Base-by-base conservation (phyloP, 805 yeast genomes). In the Cyberlindnera maritima region DNA sequence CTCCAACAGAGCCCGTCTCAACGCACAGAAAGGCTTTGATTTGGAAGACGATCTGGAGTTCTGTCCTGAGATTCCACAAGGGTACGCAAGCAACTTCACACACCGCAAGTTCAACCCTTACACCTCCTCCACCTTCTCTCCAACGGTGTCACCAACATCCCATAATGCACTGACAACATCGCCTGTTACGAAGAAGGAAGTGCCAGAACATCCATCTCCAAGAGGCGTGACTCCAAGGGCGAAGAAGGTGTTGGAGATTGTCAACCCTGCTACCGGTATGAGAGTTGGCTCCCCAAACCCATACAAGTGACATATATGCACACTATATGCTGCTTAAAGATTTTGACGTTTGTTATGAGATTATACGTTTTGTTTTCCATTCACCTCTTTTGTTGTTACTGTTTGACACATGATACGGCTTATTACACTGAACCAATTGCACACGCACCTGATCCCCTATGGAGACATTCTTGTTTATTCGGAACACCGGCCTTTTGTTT, bases 81-180 rank as follows among this genome's bases (percentile, higher is more conserved):
- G 58, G 63, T 34, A 37, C 23, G 12, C 41, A 12, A 41, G 35
- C 14, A 44, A 48, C 37, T 58, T 57, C 46, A 57, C 62, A 2
- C 62, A 65, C 49, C 76, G 74, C 58, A 80, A 75, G 61, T 83
- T 81, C 66, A 82, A 83, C 60, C 88, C 88, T 5, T 81, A 82
- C 60, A 81, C 86, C 3, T 81, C 87, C 2, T 67, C 77, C 38
- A 74, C 81, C 20, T 82, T 82, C 57, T 77, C 81, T 29, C 88
- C 88, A 37, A 62, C 58, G 23, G 63, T 63, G 10, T 69, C 72
- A 14, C 75, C 74, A 47, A 66, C 63, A 11, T 45, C 64, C 19
- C 51, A 51, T 40, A 61, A 50, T 31, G 64, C 54, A 14, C 18
- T 46, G 43, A 50, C 63, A 32, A 47, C 58, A 36, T 47, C 60